Base-by-base conservation (phyloP, 2,329 filamentous ascomycete genomes). In the Botrytis galanthina region DNA sequence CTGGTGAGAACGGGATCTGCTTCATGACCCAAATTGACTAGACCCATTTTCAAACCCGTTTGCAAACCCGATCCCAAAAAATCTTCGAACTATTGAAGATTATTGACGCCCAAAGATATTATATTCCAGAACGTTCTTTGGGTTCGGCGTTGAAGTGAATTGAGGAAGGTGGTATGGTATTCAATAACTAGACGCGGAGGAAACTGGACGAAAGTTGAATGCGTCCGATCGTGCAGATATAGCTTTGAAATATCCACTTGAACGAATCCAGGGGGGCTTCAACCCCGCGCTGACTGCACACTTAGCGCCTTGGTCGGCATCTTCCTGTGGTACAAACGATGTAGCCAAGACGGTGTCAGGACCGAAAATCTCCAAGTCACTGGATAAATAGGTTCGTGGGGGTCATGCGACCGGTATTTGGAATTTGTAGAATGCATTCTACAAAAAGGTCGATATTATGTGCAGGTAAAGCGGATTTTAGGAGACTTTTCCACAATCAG, bases 1-100 rank as follows among this genome's bases (percentile, higher is more conserved):
- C 81, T 80, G 44, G 83, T 82, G 73, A 85, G 75, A 61, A 84
- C 75, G 22, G 83, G 83, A 73, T 84, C 83, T 42, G 80, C 61
- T 46, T 57, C 70, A 72, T 59, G 46, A 12, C 61, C 60, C 29
- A 67, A 59, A 64, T 67, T 39, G 37, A 72, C 46, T 42, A 67
- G 62, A n/a, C 37, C 61, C 61, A 72, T 67, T 42, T 29, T 10
- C 8, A 14, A 48, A 44, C 16, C 29, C 4, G 54, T 72, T 54
- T 29, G 6, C 12, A 14, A 48, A 54, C 16, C 29, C 4, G 54
- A 26, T 3, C n/a, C n/a, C 7, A 1, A 29, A 67, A 66, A 67
- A 46, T 59, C 51, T 64, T 20, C 37, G 35, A n/a, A 29, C 16
- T 68, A 39, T 29, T 29, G 57, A 32, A 54, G n/a, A 42, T 35